These are phyloP conservation scores for Phylloporus sp. DNA, from an alignment of 768 basidiomycete species.

Conservation along the genomic window DNA sequence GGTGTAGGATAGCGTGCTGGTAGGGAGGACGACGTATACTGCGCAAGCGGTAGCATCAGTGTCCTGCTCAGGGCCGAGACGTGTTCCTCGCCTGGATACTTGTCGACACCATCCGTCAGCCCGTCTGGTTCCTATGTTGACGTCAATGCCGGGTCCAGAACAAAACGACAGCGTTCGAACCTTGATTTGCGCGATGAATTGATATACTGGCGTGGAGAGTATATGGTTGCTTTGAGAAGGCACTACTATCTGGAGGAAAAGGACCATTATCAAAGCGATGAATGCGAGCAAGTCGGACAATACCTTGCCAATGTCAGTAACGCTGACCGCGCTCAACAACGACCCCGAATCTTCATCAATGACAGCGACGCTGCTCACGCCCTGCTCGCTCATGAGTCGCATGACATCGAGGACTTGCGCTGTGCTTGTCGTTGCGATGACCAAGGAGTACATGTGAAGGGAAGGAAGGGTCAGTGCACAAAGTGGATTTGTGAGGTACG, in stretches of 20 bases:
- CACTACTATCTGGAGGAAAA: slow-evolving; percentile 56
- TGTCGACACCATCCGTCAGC: slow-evolving; percentile 73
- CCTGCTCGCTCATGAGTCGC: slow-evolving; percentile 80
- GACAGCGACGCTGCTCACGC: slow-evolving; percentile 79
- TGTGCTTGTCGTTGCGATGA: slow-evolving; percentile 57
- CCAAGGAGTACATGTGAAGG: slow-evolving; percentile 54
- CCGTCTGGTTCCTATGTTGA: slow-evolving; percentile 56
- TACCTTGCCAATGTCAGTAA: slow-evolving; percentile 78
- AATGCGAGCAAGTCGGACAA: not conserved
- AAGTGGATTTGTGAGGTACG: slow-evolving; percentile 49
- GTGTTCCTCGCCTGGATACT: slow-evolving; percentile 57
- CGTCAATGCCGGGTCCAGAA: slow-evolving; percentile 1
- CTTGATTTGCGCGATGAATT: slow-evolving; percentile 71
- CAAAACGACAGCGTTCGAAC: slow-evolving; percentile 29
- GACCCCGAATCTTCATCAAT: slow-evolving; percentile 59
- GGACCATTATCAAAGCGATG: not conserved
- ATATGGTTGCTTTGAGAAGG: slow-evolving; percentile 80
- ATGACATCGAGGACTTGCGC: slow-evolving; percentile 74
- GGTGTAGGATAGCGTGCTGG: slow-evolving; percentile 59
- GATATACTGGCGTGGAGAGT: slow-evolving; percentile 58
- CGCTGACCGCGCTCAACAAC: slow-evolving; percentile 72
- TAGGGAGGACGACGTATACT: slow-evolving; percentile 74
- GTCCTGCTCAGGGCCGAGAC: not conserved
- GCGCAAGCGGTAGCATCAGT: slow-evolving; percentile 1
- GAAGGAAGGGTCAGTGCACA: slow-evolving; percentile 57